Evolutionary conservation across 129 eudicot genomes (phyloP).

Genomic region (Artemisia annua): DNA sequence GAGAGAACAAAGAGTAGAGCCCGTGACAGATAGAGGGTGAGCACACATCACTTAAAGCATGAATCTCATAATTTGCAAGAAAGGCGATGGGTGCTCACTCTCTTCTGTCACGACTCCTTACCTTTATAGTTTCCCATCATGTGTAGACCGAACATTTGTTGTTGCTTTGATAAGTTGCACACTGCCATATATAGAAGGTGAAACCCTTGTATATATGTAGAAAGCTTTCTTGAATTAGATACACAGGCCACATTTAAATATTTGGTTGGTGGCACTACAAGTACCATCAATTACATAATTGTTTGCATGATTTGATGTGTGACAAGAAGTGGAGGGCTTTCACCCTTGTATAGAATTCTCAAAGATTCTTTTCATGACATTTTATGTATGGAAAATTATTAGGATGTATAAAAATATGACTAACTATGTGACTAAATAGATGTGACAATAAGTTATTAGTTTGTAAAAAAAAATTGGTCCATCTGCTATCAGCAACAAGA

Average conservation of each 20-base stretch:
- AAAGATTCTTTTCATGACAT: constrained; percentile 29
- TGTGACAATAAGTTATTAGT: too few relatives aligned
- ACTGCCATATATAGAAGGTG: constrained; percentile 3
- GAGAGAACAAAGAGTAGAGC: neutral
- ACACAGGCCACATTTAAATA: neutral
- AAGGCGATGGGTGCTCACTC: constrained; percentile 48
- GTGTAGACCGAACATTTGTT: constrained; percentile 2
- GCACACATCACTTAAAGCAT: constrained; percentile 11
- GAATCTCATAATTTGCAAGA: neutral
- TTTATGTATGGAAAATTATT: too few relatives aligned
- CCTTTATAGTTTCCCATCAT: neutral
- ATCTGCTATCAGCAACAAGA: too few relatives aligned
- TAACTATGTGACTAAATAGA: too few relatives aligned
- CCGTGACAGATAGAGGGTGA: constrained; percentile 15
- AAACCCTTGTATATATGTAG: constrained; percentile 5
- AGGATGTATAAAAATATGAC: too few relatives aligned
- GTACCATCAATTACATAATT: constrained; percentile 27
- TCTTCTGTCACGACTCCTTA: constrained; percentile 44
- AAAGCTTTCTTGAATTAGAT: constrained; percentile 10
- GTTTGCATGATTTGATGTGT: constrained; percentile 30
- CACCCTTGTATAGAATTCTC: constrained; percentile 47
- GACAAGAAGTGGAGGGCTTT: constrained; percentile 24
- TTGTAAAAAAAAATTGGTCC: too few relatives aligned
- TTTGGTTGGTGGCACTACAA: constrained; percentile 11
- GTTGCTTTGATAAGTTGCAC: neutral